phyloP scores from a whole-genome alignment of 441 rosid genomes.

The Gossypium aridum region DNA sequence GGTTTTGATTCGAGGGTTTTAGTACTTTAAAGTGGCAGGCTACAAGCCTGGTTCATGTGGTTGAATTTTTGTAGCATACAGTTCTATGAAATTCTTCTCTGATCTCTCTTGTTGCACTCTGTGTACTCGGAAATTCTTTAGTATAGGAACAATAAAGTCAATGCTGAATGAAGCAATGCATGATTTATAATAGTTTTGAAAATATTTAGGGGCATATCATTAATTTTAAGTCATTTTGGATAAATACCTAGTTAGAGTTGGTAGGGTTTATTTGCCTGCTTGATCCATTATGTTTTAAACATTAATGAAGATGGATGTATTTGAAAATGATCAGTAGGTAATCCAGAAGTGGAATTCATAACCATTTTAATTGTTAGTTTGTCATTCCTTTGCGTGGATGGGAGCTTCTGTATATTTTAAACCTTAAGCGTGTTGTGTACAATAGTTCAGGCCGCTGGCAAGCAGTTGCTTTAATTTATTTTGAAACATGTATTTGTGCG shows the following conservation, averaged over 20 bases:
- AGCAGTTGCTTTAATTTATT: not conserved
- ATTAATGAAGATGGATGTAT: not conserved
- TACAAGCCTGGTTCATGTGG: not conserved
- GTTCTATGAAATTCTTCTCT: not conserved
- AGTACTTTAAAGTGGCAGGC: not conserved
- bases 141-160: not conserved
- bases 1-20: conserved; percentile 1
- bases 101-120: not conserved
- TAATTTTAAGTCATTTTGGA: not conserved
- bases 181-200: no score
- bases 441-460: not conserved
- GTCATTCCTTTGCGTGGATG: not conserved
- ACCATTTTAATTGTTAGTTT: not conserved
- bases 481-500: not conserved
- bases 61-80: not conserved
- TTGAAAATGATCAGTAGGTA: not conserved
- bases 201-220: not conserved
- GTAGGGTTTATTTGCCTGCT: not conserved
- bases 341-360: not conserved
- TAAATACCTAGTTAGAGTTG: not conserved
- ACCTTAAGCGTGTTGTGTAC: not conserved
- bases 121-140: not conserved
- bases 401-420: conserved; percentile 1
- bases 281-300: not conserved
- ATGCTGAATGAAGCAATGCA: no score